Evolutionary conservation across 2,329 filamentous ascomycete genomes (phyloP).

Genomic region (Ceratocystiopsis sp.): DNA sequence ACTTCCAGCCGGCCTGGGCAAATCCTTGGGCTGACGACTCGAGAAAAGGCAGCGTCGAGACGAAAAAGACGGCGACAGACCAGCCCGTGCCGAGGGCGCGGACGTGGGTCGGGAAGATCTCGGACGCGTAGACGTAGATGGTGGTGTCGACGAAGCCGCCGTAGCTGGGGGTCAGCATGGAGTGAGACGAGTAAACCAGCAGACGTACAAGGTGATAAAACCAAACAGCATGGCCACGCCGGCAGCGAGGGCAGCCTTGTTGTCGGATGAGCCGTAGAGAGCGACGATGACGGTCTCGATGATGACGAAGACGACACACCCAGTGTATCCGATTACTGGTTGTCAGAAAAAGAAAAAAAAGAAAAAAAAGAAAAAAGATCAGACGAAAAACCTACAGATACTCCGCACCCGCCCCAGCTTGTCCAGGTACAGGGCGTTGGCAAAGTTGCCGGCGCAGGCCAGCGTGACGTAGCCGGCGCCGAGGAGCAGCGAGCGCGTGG

Average conservation of each 20-base stretch:
- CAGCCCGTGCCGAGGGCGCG: slow-evolving; percentile 2
- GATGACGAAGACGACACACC: not conserved
- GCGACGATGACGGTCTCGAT: not conserved
- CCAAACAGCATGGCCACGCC: slow-evolving; percentile 3
- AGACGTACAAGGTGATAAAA: slow-evolving; percentile 1
- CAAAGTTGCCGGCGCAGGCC: not conserved
- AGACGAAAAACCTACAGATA: not conserved
- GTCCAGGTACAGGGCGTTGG: slow-evolving; percentile 1
- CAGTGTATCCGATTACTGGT: not conserved
- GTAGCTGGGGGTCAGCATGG: not conserved
- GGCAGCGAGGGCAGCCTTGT: not conserved
- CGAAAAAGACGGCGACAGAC: not conserved
- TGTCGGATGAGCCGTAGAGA: not conserved
- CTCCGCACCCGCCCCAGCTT: not conserved
- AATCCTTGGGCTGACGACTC: not conserved
- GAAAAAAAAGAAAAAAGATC: too few species aligned
- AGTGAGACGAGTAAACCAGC: too few species aligned
- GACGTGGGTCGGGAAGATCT: slow-evolving; percentile 5
- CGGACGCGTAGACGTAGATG: slow-evolving; percentile 2
- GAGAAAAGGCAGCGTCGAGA: not conserved
- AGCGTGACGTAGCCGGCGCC: slow-evolving; percentile 1
- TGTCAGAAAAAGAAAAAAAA: not conserved
- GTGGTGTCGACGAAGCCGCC: slow-evolving; percentile 1
- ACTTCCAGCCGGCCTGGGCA: slow-evolving; percentile 3
- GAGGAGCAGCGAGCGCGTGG: slow-evolving; percentile 1